phyloP scores from a whole-genome alignment of 768 basidiomycete species.

The Scleroderma citrinum region DNA sequence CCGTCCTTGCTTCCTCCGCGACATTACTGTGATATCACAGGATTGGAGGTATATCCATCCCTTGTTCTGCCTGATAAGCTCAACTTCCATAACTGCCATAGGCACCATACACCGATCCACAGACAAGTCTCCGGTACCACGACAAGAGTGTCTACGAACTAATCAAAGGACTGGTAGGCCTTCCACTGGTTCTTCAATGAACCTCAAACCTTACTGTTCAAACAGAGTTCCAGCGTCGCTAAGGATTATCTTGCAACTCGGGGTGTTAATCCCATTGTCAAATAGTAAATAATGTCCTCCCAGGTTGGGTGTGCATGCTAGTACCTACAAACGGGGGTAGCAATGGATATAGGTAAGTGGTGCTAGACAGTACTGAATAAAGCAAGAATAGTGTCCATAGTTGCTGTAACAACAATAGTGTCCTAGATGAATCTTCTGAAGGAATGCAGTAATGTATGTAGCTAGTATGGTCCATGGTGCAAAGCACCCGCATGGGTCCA shows the following conservation, averaged over 20 bases:
- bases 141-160: slow-evolving; percentile 85
- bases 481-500: not conserved
- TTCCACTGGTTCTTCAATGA: not conserved
- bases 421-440: slow-evolving; percentile 13
- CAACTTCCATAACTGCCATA: slow-evolving; percentile 16
- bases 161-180: slow-evolving; percentile 62
- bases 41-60: slow-evolving; percentile 53
- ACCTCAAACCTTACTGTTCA: not conserved
- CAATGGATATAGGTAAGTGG: slow-evolving; percentile 1
- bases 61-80: not conserved
- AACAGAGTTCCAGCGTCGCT: slow-evolving; percentile 61
- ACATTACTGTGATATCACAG: slow-evolving; percentile 84
- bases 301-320: slow-evolving; percentile 33
- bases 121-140: slow-evolving; percentile 73
- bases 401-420: not conserved
- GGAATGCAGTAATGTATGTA: not conserved
- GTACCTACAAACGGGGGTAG: slow-evolving; percentile 1
- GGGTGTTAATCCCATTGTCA: slow-evolving; percentile 45
- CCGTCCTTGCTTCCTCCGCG: slow-evolving; percentile 73
- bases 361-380: slow-evolving; percentile 8
- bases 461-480: not conserved
- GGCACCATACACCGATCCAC: slow-evolving; percentile 83
- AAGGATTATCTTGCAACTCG: slow-evolving; percentile 68
- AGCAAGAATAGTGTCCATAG: slow-evolving; percentile 13
- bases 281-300: slow-evolving; percentile 18